Evolutionary conservation across 2,329 filamentous ascomycete genomes (phyloP).

Genomic region (Penicillium paneum): DNA sequence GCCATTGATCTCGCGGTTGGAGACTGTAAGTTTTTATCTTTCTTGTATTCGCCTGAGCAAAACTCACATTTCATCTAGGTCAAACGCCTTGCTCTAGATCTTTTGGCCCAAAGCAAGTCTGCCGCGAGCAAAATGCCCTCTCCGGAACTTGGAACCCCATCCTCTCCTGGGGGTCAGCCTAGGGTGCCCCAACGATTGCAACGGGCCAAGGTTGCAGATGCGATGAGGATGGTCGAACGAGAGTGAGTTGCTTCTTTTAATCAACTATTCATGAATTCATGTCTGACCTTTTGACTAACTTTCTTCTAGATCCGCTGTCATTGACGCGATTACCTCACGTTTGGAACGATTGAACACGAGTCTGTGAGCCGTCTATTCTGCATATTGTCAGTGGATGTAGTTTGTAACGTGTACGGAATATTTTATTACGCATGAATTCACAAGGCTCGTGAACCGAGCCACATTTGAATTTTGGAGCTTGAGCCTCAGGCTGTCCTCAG

Average conservation of each 20-base stretch:
- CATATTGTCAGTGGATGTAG: neutral
- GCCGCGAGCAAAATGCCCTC: constrained; percentile 29
- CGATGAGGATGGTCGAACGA: constrained; percentile 51
- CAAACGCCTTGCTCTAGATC: constrained; percentile 38
- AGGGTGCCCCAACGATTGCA: constrained; percentile 44
- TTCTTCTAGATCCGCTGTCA: constrained; percentile 39
- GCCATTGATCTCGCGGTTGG: constrained; percentile 36
- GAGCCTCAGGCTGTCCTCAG: neutral
- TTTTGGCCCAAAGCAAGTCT: constrained; percentile 38
- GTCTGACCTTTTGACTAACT: too few species aligned
- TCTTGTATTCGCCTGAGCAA: neutral
- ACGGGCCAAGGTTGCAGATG: constrained; percentile 46
- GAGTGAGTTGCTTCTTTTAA: constrained; percentile 35
- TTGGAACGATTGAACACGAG: constrained; percentile 40
- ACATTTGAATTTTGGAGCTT: neutral
- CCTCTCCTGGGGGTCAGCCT: constrained; percentile 30
- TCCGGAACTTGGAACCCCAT: constrained; percentile 29
- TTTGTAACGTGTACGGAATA: neutral
- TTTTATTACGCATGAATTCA: neutral
- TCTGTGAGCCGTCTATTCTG: constrained; percentile 19
- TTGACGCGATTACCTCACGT: constrained; percentile 43
- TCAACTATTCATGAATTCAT: too few species aligned
- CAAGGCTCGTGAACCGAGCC: neutral
- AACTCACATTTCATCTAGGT: constrained; percentile 32
- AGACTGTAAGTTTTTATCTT: constrained; percentile 34